phyloP scores from a whole-genome alignment of 1,284 basidiomycete genomes.

The Pterula multifida region DNA sequence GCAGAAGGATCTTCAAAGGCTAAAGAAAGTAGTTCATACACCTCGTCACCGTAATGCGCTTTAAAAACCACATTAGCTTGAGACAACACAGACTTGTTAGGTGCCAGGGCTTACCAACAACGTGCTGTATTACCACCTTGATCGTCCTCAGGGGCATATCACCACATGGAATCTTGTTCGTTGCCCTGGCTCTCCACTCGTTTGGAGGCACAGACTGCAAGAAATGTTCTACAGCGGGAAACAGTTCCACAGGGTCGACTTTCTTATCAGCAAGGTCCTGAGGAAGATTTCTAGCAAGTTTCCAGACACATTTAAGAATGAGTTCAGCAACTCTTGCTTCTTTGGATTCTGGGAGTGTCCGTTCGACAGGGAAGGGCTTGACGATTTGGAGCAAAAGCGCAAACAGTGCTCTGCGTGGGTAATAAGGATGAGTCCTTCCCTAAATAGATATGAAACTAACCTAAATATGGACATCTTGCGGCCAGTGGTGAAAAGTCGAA shows the following conservation, averaged over 20 bases:
- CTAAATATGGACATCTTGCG: conserved; percentile 88
- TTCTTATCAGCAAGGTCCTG: conserved; percentile 76
- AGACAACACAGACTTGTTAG: too few relatives aligned
- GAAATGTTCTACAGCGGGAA: conserved; percentile 93
- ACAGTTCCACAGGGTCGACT: conserved; percentile 79
- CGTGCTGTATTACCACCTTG: conserved; percentile 94
- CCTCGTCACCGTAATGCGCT: conserved; percentile 73
- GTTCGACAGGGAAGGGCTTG: conserved; percentile 69
- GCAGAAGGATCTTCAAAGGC: conserved; percentile 77
- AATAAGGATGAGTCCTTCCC: conserved; percentile 9
- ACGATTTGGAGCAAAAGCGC: conserved; percentile 80
- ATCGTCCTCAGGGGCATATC: conserved; percentile 96
- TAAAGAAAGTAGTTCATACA: conserved; percentile 68
- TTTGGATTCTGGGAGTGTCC: conserved; percentile 57
- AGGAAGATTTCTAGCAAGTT: conserved; percentile 88
- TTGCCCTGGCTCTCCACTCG: conserved; percentile 88
- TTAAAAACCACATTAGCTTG: conserved; percentile 13
- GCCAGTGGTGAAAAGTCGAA: conserved; percentile 86
- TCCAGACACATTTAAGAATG: conserved; percentile 98
- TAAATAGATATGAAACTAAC: conserved; percentile 28
- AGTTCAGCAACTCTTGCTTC: conserved; percentile 91
- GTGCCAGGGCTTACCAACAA: conserved; percentile 61
- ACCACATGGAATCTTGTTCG: conserved; percentile 84
- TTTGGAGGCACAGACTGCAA: conserved; percentile 88
- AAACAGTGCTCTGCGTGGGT: conserved; percentile 47